These are phyloP conservation scores for Populus ilicifolia DNA, from an alignment of 345 rosid genomes.

Conservation along the genomic window DNA sequence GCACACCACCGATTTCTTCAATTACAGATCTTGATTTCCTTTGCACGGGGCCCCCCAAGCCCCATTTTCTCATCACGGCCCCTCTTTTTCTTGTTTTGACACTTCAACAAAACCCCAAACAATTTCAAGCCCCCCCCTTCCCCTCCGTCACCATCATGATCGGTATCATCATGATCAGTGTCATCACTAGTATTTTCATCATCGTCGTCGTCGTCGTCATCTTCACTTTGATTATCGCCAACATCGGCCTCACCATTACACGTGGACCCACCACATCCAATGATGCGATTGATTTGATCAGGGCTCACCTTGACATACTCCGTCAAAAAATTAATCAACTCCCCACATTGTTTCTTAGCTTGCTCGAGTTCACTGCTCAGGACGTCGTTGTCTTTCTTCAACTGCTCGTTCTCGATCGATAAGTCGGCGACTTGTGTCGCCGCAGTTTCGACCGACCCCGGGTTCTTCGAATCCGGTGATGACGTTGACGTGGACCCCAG, in stretches of 20 bases:
- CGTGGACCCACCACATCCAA: slow-evolving; percentile 34
- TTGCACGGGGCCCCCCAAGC: slow-evolving; percentile 45
- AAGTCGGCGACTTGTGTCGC: slow-evolving; percentile 44
- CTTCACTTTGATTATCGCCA: neutral
- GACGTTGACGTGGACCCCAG: slow-evolving; percentile 75
- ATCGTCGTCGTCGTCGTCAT: neutral
- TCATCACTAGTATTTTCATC: neutral
- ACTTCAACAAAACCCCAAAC: slow-evolving; percentile 79
- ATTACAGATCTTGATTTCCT: slow-evolving; percentile 71
- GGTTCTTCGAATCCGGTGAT: slow-evolving; percentile 70
- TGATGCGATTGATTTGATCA: slow-evolving; percentile 61
- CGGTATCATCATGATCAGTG: neutral
- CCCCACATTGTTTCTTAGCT: slow-evolving; percentile 74
- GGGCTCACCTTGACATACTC: slow-evolving; percentile 61
- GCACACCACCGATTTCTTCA: slow-evolving; percentile 8
- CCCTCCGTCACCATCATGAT: slow-evolving; percentile 15
- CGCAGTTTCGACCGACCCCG: slow-evolving; percentile 61
- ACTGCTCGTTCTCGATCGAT: slow-evolving; percentile 78
- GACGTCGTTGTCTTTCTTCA: slow-evolving; percentile 64
- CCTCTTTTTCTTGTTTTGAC: slow-evolving; percentile 49
- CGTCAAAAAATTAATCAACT: slow-evolving; percentile 58
- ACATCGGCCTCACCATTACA: slow-evolving; percentile 9
- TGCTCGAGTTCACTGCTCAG: slow-evolving; percentile 72
- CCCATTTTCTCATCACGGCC: slow-evolving; percentile 55
- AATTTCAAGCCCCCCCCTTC: slow-evolving; percentile 55